Base-by-base conservation (phyloP, 2,329 filamentous ascomycete species). In the Stachybotrys elegans region DNA sequence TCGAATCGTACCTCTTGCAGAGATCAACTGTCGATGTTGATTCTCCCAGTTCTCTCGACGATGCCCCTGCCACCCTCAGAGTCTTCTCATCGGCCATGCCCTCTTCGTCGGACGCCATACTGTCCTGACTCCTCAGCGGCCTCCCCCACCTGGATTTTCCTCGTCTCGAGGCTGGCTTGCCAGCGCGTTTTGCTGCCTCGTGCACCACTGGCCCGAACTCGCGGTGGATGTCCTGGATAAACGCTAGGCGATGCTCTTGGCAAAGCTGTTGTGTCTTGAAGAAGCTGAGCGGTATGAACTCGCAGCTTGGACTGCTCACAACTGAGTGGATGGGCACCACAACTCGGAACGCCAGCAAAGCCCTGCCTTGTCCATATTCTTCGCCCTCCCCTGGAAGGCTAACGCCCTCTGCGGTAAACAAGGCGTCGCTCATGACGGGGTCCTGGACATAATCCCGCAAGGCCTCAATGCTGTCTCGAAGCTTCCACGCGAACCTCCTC, bases 251-350 rank as follows among this genome's bases (percentile, higher is more conserved):
- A 50, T 80, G 76, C 1, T 72, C 68, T 52, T 81, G 76, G 0
- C 79, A 72, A 48, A 83, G 75, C 59, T 88, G 84, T 46, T 83
- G 81, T 7, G 76, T 69, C 51, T 78, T 81, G 67, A 87, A 86
- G 51, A 87, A 80, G 36, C 66, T 75, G 22, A 86, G 65, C 0
- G 84, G 81, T 2, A 76, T 70, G 50, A 84, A 84, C 44, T 74
- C 70, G 54, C 78, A 76, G 22, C 72, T 71, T 2, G 73, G 65
- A 19, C 73, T 72, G 3, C 67, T 65, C 8, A 77, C 60, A 25
- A 70, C 71, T 14, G 71, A 69, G 50, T 85, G 78, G 22, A 86
- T 78, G 2, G 78, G 78, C 16, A 83, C 75, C 34, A 86, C 73
- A 14, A 81, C 65, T 37, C 75, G 75, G 57, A 86, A 78, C n/a